Conservation (phyloP, 768 basidiomycete species). For the Rubroboletus satanas region DNA sequence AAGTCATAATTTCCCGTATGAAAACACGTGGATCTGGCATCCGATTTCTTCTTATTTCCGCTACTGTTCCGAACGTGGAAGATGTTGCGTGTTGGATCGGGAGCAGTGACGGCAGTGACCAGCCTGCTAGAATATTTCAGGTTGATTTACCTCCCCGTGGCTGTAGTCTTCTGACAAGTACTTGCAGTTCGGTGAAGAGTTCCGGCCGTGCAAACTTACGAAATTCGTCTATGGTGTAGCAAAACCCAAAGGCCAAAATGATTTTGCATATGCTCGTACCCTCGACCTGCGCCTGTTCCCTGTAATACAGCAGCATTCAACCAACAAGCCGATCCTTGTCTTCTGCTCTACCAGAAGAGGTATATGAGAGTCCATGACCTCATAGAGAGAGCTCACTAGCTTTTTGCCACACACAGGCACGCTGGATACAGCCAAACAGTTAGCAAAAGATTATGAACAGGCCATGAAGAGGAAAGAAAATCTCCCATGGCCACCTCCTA, state of each 20-base stretch:
- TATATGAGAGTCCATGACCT: constrained; percentile 23
- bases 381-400: not conserved
- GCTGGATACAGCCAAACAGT: constrained; percentile 65
- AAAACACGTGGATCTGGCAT: constrained; percentile 65
- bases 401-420: constrained; percentile 40
- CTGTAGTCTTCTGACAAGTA: not conserved
- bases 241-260: constrained; percentile 62
- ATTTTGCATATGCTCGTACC: constrained; percentile 68
- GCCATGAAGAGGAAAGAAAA: constrained; percentile 43
- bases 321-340: constrained; percentile 80
- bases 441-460: constrained; percentile 69
- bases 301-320: constrained; percentile 67
- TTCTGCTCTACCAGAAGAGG: constrained; percentile 91
- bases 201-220: constrained; percentile 77
- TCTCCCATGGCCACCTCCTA: constrained; percentile 68
- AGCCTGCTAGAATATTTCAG: constrained; percentile 63
- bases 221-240: constrained; percentile 70
- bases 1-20: constrained; percentile 95
- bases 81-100: constrained; percentile 92
- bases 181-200: constrained; percentile 86
- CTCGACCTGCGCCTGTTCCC: constrained; percentile 73
- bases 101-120: constrained; percentile 29
- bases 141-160: constrained; percentile 34
- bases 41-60: constrained; percentile 87
- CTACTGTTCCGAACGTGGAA: constrained; percentile 89